Evolutionary conservation across 805 yeast species (phyloP).

Genomic region (Pichia exigua): DNA sequence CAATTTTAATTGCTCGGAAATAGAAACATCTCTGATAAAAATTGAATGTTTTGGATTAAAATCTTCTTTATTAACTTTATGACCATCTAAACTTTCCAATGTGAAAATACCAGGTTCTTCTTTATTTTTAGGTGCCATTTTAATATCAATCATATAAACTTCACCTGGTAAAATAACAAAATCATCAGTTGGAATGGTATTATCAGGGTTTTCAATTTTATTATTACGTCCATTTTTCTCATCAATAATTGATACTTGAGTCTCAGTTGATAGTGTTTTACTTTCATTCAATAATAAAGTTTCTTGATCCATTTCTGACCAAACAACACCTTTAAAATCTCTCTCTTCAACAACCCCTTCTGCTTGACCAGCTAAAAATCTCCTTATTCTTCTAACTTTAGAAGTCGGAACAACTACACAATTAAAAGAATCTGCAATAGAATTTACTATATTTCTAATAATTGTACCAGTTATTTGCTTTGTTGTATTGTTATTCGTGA

Average conservation of each 20-base stretch:
- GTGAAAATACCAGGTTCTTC: constrained; percentile 61
- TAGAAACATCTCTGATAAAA: constrained; percentile 81
- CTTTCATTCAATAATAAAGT: constrained; percentile 29
- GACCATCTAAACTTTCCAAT: constrained; percentile 59
- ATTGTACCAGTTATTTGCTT: constrained; percentile 53
- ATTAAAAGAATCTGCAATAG: constrained; percentile 76
- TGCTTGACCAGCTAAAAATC: constrained; percentile 93
- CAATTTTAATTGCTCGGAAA: constrained; percentile 67
- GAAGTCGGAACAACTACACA: constrained; percentile 90
- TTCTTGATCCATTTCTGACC: constrained; percentile 82
- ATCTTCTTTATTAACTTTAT: constrained; percentile 48
- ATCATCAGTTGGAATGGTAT: constrained; percentile 73
- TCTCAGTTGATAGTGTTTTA: not conserved
- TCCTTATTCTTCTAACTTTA: constrained; percentile 80
- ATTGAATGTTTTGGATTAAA: constrained; percentile 61
- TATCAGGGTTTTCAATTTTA: constrained; percentile 27
- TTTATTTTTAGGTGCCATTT: constrained; percentile 54
- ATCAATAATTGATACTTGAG: constrained; percentile 33
- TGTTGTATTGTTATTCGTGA: constrained; percentile 23
- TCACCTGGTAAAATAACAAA: constrained; percentile 73
- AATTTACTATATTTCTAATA: constrained; percentile 71
- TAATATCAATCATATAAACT: constrained; percentile 77
- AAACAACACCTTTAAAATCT: constrained; percentile 86
- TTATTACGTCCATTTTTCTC: constrained; percentile 30
- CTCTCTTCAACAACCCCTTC: constrained; percentile 87